Percentiles rank a stretch among this genome's conserved stretches.
These are phyloP conservation scores for Epichloe typhina DNA, from an alignment of 2,329 filamentous ascomycete species.

Conservation along the genomic window DNA sequence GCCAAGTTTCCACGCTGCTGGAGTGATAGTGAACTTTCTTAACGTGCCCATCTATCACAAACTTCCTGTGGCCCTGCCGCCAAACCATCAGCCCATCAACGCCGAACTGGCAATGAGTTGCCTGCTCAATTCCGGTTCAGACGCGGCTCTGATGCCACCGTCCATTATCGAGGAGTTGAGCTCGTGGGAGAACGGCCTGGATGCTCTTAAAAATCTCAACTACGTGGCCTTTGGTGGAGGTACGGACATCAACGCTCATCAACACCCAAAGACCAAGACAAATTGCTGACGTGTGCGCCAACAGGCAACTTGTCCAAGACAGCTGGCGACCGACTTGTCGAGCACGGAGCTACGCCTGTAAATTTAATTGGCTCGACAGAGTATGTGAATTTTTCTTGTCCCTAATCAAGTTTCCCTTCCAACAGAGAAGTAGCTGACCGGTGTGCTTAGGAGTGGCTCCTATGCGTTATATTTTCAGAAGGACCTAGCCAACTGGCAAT, in stretches of 20 bases:
- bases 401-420: not conserved
- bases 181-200: conserved; percentile 16
- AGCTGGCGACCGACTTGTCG: conserved; percentile 24
- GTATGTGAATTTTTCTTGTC: conserved; percentile 13
- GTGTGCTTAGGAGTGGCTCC: conserved; percentile 17
- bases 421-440: not conserved
- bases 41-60: conserved; percentile 17
- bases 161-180: conserved; percentile 31
- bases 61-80: conserved; percentile 15
- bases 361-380: conserved; percentile 31
- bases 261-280: conserved; percentile 1
- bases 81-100: conserved; percentile 20
- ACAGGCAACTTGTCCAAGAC: conserved; percentile 24
- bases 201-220: conserved; percentile 20
- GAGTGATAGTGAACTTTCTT: conserved; percentile 9
- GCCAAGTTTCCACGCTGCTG: conserved; percentile 27
- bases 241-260: conserved; percentile 2
- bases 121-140: conserved; percentile 14
- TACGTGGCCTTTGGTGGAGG: conserved; percentile 26
- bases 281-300: not conserved
- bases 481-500: conserved; percentile 26
- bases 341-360: conserved; percentile 19
- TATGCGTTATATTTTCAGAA: conserved; percentile 22
- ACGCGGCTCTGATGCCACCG: conserved; percentile 22
- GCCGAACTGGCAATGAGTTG: conserved; percentile 20